Percentiles rank a stretch among this genome's conserved stretches.
phyloP scores from a whole-genome alignment of 2,329 filamentous ascomycete species.

The Triangularia setosa region DNA sequence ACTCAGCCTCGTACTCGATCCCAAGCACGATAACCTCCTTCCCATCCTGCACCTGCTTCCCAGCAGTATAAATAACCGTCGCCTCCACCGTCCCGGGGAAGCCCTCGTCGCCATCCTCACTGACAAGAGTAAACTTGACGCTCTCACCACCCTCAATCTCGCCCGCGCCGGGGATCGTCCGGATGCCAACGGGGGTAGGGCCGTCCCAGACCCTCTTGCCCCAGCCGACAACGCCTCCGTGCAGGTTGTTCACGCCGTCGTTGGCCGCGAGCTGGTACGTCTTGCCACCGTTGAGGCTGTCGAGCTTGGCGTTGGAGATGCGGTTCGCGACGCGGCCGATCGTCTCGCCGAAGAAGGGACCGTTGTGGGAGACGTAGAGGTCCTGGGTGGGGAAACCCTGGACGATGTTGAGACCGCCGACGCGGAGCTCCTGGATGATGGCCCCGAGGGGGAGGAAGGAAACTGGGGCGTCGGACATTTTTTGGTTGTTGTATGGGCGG shows the following conservation, averaged over 20 bases:
- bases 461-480: conserved; percentile 42
- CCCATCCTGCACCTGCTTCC: conserved; percentile 55
- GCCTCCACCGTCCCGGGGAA: conserved; percentile 83
- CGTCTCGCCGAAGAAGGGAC: conserved; percentile 84
- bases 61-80: conserved; percentile 73
- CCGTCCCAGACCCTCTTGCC: conserved; percentile 75
- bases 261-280: conserved; percentile 70
- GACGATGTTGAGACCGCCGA: conserved; percentile 81
- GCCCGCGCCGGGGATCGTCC: conserved; percentile 46
- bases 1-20: conserved; percentile 85
- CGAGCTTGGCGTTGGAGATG: conserved; percentile 66
- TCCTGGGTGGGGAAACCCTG: conserved; percentile 75
- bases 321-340: conserved; percentile 86
- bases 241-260: conserved; percentile 71
- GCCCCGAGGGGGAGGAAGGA: conserved; percentile 72
- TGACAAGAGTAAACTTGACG: conserved; percentile 62
- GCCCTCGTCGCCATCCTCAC: conserved; percentile 79
- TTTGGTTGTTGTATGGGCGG: not conserved
- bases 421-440: conserved; percentile 74
- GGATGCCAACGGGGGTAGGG: conserved; percentile 56
- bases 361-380: conserved; percentile 71
- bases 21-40: conserved; percentile 68
- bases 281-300: conserved; percentile 63
- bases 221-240: conserved; percentile 74
- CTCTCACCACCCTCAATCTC: conserved; percentile 58